Evolutionary conservation across 2,329 filamentous ascomycete species (phyloP), one percentile per base, ranked within the genome.

Genomic region (Cryoendolithus antarcticus): DNA sequence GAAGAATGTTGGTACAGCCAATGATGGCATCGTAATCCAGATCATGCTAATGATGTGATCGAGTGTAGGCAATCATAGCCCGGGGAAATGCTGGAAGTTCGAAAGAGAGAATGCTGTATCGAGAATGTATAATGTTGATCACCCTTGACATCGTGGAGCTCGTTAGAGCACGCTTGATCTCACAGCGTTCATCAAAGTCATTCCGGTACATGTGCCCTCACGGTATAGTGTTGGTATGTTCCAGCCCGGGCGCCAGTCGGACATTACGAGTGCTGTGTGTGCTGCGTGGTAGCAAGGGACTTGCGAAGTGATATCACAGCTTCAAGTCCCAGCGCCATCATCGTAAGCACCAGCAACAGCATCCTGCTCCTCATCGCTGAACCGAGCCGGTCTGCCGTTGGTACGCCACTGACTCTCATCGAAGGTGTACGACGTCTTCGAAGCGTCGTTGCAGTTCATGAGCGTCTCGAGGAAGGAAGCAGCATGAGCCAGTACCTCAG

Each of bases 391-490:
- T 8, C 15, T 19, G 15, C 15, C 15, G 15, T 19, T 19, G 15
- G 5, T 19, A 19, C 15, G 15, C 15, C 15, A 19, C 10, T 34
- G 11, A n/a, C 19, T 19, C 13, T 34, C 32, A 19, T 6, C 15
- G 12, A 39, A n/a, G 4, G 36, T 37, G 24, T 30, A 39, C 7
- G 35, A 32, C 30, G 27, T 19, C 46, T 43, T 43, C 30, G 47
- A 34, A 11, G 32, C 29, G 21, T 46, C 33, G 27, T 93, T 93
- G 4, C 78, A 83, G 31, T 70, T 63, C 9, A 86, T 60, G 12
- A 93, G 56, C 10, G 80, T 74, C 46, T 88, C 76, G n/a, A 93
- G 63, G 70, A 82, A 93, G 47, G 84, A 79, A 9, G 77, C 82
- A 3, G 83, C 74, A 62, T 86, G 80, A 11, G 73, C 71, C 30